These are phyloP conservation scores for Lipomyces japonicus DNA, from an alignment of 805 yeast species.

Conservation along the genomic window DNA sequence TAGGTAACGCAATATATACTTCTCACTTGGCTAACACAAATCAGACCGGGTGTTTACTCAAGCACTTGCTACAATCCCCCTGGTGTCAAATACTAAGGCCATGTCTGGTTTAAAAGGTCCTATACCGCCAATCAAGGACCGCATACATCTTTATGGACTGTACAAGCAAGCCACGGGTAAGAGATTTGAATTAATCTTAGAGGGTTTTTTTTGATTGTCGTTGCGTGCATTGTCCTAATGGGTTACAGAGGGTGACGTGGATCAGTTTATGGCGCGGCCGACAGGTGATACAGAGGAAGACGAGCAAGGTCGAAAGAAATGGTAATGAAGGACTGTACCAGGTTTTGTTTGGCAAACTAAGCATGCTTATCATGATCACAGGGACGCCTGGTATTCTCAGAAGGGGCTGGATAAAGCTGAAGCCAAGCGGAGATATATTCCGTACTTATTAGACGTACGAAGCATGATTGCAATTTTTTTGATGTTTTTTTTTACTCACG, in stretches of 20 bases:
- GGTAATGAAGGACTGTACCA: constrained; percentile 38
- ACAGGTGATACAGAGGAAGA: constrained; percentile 57
- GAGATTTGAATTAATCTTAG: constrained; percentile 2
- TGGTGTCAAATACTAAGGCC: constrained; percentile 46
- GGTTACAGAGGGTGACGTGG: constrained; percentile 64
- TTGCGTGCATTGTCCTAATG: background rate
- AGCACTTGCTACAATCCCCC: constrained; percentile 74
- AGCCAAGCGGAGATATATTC: constrained; percentile 69
- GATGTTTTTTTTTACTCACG: too few relatives aligned
- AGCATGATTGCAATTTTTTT: background rate
- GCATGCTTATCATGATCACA: background rate
- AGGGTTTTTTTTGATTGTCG: background rate
- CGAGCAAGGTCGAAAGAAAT: constrained; percentile 65
- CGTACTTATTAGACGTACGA: constrained; percentile 52
- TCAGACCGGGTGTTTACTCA: constrained; percentile 73
- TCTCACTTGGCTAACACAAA: background rate
- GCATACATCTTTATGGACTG: constrained; percentile 71
- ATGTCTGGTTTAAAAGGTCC: constrained; percentile 50
- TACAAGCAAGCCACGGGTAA: constrained; percentile 75
- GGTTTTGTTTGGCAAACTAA: background rate
- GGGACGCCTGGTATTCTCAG: constrained; percentile 76
- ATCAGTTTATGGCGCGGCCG: constrained; percentile 64
- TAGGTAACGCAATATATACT: background rate
- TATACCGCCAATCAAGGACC: constrained; percentile 67
- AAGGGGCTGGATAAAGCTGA: constrained; percentile 64